These are phyloP conservation scores for Phytophthora hybrid DNA, from an alignment of 352 stramenopile genomes.

Conservation along the genomic window DNA sequence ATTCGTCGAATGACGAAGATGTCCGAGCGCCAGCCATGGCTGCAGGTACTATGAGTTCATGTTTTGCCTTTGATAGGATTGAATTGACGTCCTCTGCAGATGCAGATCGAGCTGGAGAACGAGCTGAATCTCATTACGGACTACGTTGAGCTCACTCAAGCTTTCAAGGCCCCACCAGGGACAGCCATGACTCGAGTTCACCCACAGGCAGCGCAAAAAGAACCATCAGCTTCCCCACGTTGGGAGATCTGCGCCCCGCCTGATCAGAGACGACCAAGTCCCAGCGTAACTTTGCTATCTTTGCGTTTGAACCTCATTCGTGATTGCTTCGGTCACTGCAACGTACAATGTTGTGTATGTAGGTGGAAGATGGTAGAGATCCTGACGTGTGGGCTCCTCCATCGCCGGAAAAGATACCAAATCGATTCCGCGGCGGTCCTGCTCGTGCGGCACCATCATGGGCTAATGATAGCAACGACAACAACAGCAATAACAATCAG, in stretches of 20 bases:
- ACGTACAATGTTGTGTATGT: conserved; percentile 15
- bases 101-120: conserved; percentile 87
- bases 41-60: conserved; percentile 51
- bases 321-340: conserved; percentile 2
- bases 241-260: conserved; percentile 66
- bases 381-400: conserved; percentile 81
- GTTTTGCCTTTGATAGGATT: neutral
- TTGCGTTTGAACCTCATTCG: neutral
- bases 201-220: conserved; percentile 32
- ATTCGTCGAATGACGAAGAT: conserved; percentile 77
- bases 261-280: conserved; percentile 28
- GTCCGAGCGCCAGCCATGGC: conserved; percentile 80
- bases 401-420: conserved; percentile 58
- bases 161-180: conserved; percentile 63
- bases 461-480: conserved; percentile 50
- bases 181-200: conserved; percentile 44
- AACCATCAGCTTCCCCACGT: conserved; percentile 38
- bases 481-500: conserved; percentile 34
- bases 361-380: conserved; percentile 47
- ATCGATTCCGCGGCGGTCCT: conserved; percentile 34
- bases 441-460: conserved; percentile 57
- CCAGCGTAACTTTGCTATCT: conserved; percentile 20
- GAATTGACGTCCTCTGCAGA: conserved; percentile 37
- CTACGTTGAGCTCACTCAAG: conserved; percentile 78
- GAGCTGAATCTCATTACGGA: conserved; percentile 81